Evolutionary conservation across 2,329 filamentous ascomycete species (phyloP), one percentile per base, ranked within the genome.

Genomic region (Phialophora macrospora): DNA sequence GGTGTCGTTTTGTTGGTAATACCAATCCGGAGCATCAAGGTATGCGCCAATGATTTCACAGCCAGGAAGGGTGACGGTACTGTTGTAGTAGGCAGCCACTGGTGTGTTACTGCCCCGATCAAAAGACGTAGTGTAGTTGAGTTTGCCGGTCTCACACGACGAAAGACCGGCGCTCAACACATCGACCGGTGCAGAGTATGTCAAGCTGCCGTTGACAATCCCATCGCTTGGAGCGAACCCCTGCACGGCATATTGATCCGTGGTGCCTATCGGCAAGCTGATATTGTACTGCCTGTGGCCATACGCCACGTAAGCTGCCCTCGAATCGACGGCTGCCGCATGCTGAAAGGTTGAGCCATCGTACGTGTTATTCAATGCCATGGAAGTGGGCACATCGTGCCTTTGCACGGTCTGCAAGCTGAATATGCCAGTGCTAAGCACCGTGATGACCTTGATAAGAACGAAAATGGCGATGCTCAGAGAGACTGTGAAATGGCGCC

Each of bases 401-500:
- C 55, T 34, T 20, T 62, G 59, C 22, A 67, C 55, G 1, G 60
- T 26, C n/a, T 49, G 60, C 32, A 70, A 54, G 22, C 58, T 65
- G 63, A 70, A 66, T 41, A 68, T 65, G 44, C 68, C 66, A 4
- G 66, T 68, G 22, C 63, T 64, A 4, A 68, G 28, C 41, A 70
- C 44, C 4, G 66, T 70, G 14, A 65, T 57, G 20, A 70, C 59
- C 41, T 70, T 70, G 60, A 68, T 55, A 5, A 68, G 55, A 30
- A 70, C 38, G 58, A 70, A 70, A 12, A 68, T 59, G 7, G 55
- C n/a, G 44, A 70, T 65, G 4, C 60, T 59, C 12, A 57, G 55
- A 5, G 62, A 46, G 24, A 70, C 64, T 4, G 44, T 55, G 60
- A 66, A 62, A 48, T 70, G 68, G 11, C 63, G n/a, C 7, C 44